Evolutionary conservation across 2,329 filamentous ascomycete genomes (phyloP), one percentile per base, ranked within the genome.

Genomic region (Trichoderma koningii): DNA sequence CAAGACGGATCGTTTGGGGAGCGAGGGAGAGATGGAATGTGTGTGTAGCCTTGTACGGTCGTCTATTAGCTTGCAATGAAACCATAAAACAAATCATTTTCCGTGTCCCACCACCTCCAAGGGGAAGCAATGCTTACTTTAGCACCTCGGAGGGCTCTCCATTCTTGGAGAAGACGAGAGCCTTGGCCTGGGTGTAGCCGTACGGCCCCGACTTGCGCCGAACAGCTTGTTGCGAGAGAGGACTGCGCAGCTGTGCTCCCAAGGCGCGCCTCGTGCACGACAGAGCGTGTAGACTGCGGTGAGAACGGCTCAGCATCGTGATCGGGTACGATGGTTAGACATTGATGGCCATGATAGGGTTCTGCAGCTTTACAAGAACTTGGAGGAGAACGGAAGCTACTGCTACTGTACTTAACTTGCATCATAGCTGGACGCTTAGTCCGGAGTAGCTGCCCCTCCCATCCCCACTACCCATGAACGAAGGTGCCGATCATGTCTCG

Each of bases 121-220:
- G 7, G 38, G 28, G 42, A 17, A 21, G 21, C 10, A 12, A 30
- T 34, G 69, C 80, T 53, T 74, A 88, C 87, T 79, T 83, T 38
- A 90, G 76, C 2, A 92, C 90, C 70, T 92, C 86, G 48, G 83
- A 81, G 0, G 91, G 91, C 75, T 93, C 90, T 74, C 92, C 91
- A 73, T 89, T 87, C 67, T 89, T 83, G 47, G 86, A 85, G 76
- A 91, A 92, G 53, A 91, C 87, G 69, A 95, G 86, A n/a, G 89
- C 86, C 80, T 93, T 93, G 69, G 91, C 89, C 78, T 94, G 91
- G 48, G 90, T 91, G 79, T 95, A 95, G 72, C 91, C 91, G 74
- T 92, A 93, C 0, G 86, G 85, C 0, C 84, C 85, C 4, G 85
- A 87, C 73, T 85, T 85, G 75, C 75, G 73, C 51, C 85, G 81